Base-by-base conservation (phyloP, 208 protist species). In the Balamuthia mandrillaris region DNA sequence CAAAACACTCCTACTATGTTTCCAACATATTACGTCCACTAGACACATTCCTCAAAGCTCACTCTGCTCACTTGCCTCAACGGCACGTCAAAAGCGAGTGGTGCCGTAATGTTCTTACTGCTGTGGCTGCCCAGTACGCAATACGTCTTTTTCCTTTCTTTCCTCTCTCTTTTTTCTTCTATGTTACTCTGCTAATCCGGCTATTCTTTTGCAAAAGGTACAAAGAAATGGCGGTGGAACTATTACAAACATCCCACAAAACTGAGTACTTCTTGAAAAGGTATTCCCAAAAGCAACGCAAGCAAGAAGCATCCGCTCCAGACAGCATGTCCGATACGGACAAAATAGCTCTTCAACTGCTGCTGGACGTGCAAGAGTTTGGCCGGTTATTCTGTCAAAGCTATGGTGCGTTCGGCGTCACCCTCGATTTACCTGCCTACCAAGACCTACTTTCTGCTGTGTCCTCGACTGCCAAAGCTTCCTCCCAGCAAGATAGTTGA, bases 1-100 rank as follows among this genome's bases (percentile, higher is more conserved):
- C 74, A 1, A 45, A 52, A 45, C 74, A 81, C 27, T 81, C 74
- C 51, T 81, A 81, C 54, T 81, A 81, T 41, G 74, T 81, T 9
- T 52, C 74, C 24, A 81, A 81, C 49, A 52, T 81, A n/a, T 35
- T 65, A 5, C 58, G 63, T 45, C 74, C 74, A 1, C 74, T 81
- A 60, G n/a, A 81, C 51, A 65, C 54, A 39, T 81, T 81, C 74
- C 27, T 81, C 7, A 52, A 81, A 21, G 74, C 58, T 24, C 41
- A 81, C 6, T 44, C 21, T 14, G 33, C 44, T 0, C 51, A 63
- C 51, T 41, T 65, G 1, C 63, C 74, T n/a, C n/a, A n/a, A 3
- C 29, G 39, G 3, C 39, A 65, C 14, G 35, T 35, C 1, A 16
- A 37, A 24, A 45, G 33, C 6, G n/a, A 27, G 2, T 81, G 74